Base-by-base conservation (phyloP, 148 eudicot genomes). In the Silene latifolia region DNA sequence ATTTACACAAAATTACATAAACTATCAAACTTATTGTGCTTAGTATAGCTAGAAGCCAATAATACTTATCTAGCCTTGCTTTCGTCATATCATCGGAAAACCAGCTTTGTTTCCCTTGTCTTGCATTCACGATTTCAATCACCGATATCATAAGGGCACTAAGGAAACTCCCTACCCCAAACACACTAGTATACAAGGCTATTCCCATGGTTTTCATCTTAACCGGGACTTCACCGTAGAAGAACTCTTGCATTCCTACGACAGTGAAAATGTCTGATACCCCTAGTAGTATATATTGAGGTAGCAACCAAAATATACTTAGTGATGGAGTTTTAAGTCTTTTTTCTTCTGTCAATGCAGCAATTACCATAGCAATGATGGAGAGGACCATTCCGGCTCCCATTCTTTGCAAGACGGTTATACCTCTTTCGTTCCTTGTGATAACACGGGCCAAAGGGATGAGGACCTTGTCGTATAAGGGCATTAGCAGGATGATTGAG, bases 241-340 rank as follows among this genome's bases (percentile, higher is more conserved):
- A 94, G 62, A 88, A 94, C 83, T 94, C 93, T 53, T 91, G 98
- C 97, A 91, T 89, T 19, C 97, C 98, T 9, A 94, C 93, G 0
- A 91, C 94, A 0, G 97, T 94, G 72, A 94, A 94, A 27, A 91
- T 89, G 72, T 94, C 98, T 0, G 97, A 89, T 63, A 90, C 79
- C 3, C 98, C 98, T 68, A 94, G 68, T 24, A 94, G 58, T 9
- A 91, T 77, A 77, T 91, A 94, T 64, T 94, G 98, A 0, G 98
- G 98, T 23, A 94, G 80, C 76, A 94, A 58, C 93, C 98, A 94
- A 63, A 85, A 84, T 71, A 94, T 91, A 44, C 64, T 69, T 56
- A n/a, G 71, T 3, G 10, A 83, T 42, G 73, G 83, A 68, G 47
- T 81, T 24, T 27, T 73, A 0, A 90, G 86, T 73, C 98, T 80